Conservation (phyloP, 2,329 filamentous ascomycete genomes). For the Coniochaeta pulveracea region DNA sequence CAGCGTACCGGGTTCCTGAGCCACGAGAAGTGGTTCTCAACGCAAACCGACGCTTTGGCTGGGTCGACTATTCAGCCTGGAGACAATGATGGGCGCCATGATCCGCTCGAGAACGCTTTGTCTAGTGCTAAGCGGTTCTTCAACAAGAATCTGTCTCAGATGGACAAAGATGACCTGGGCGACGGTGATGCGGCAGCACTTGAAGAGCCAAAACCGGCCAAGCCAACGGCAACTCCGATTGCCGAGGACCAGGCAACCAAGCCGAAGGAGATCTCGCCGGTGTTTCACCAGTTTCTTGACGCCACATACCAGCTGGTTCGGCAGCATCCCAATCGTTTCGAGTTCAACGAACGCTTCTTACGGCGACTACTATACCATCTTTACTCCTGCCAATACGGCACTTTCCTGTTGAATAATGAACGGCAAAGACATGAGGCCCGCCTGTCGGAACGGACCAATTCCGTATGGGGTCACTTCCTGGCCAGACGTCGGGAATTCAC, state of each 20-base stretch:
- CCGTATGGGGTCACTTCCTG: constrained; percentile 94
- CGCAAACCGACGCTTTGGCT: constrained; percentile 69
- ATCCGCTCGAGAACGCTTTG: constrained; percentile 77
- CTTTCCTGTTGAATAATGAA: constrained; percentile 91
- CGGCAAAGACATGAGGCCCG: constrained; percentile 67
- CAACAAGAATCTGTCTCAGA: constrained; percentile 67
- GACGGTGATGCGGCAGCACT: constrained; percentile 49
- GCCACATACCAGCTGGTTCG: constrained; percentile 82
- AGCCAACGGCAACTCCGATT: constrained; percentile 16
- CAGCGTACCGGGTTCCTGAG: constrained; percentile 80
- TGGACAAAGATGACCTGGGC: constrained; percentile 42
- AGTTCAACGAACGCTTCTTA: constrained; percentile 92
- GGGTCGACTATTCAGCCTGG: constrained; percentile 52
- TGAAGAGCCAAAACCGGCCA: constrained; percentile 19
- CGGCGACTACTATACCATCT: constrained; percentile 83
- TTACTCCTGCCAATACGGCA: constrained; percentile 93
- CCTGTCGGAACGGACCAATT: constrained; percentile 62
- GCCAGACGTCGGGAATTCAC: constrained; percentile 69
- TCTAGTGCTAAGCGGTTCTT: constrained; percentile 83
- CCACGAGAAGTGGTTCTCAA: constrained; percentile 87
- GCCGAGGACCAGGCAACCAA: constrained; percentile 58
- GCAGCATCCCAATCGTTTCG: constrained; percentile 80
- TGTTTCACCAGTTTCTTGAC: constrained; percentile 97
- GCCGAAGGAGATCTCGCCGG: constrained; percentile 84
- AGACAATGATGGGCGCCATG: constrained; percentile 49